Evolutionary conservation across 2,329 filamentous ascomycete genomes (phyloP), one percentile per base, ranked within the genome.

Genomic region (Botrytis cinerea): DNA sequence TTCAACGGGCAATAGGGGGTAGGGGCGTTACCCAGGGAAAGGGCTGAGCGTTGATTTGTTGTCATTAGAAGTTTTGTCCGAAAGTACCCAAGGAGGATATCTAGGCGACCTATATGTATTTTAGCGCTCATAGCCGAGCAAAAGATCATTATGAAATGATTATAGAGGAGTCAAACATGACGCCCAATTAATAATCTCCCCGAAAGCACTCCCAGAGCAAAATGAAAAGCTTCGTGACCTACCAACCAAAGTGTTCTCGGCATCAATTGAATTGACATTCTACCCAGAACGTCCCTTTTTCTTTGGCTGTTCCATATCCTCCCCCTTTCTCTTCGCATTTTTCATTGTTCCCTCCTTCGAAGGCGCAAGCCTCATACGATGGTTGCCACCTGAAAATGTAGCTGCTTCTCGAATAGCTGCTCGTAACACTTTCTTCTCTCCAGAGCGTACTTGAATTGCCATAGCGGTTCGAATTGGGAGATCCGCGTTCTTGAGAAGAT

Each of bases 371-470:
- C 80, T 81, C 81, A 82, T 83, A 76, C 77, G 78, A 73, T 78
- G 80, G 68, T 81, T 80, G 75, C 71, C 76, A 69, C 73, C 78
- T 8, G 72, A 54, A 59, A 80, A 81, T 16, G 74, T 73, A 32
- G 48, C 70, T 48, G 85, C 81, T 76, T 84, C 82, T 60, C 77
- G 74, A 70, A 84, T 82, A 1, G 87, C 81, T 75, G 84, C 81
- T 71, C 82, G 81, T n/a, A 92, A 76, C 6, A 92, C 84, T 76
- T 85, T 82, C 78, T 91, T 91, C 81, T 92, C 90, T n/a, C 90
- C 90, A 7, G 88, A 81, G 74, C 90, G 85, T 32, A 92, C 89
- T 76, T 88, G 83, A 59, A 87, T 79, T 0, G 90, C 90, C 87
- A 90, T 90, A 57, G 78, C 80, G 22, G 76, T 79, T 73, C 83